phyloP scores from a whole-genome alignment of 305 asterid genomes.

The Fraxinus xanthoxyloides region DNA sequence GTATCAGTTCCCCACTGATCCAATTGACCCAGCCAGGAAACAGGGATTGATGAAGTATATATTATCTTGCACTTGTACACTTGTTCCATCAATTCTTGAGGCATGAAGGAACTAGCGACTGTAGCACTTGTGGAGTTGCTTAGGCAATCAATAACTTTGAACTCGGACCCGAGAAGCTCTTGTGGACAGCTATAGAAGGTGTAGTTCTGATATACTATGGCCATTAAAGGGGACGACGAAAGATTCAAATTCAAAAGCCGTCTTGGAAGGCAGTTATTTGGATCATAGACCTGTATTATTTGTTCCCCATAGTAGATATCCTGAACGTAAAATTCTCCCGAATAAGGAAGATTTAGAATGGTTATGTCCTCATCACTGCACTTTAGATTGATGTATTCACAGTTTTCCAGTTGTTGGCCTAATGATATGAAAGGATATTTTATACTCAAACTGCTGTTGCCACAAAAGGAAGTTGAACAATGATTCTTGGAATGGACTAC shows the following conservation, averaged over 20 bases:
- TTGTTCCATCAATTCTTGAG: constrained; percentile 9
- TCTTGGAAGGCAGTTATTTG: constrained; percentile 32
- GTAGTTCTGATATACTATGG: constrained; percentile 20
- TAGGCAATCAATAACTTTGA: constrained; percentile 33
- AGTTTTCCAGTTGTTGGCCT: constrained; percentile 22
- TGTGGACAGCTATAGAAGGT: constrained; percentile 39
- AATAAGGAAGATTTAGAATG: constrained; percentile 28
- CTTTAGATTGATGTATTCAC: constrained; percentile 30
- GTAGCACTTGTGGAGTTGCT: constrained; percentile 42
- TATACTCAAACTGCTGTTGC: constrained; percentile 14
- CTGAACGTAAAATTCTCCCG: constrained; percentile 33
- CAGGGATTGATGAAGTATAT: constrained; percentile 26
- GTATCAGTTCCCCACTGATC: constrained; percentile 12
- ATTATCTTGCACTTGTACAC: constrained; percentile 29
- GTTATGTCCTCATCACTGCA: neutral
- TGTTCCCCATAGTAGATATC: constrained; percentile 29
- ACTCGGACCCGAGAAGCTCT: neutral
- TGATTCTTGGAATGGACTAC: constrained; percentile 17
- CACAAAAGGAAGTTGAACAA: constrained; percentile 28
- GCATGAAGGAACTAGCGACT: constrained; percentile 21
- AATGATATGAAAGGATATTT: constrained; percentile 35
- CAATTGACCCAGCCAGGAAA: constrained; percentile 8
- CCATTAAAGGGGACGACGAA: constrained; percentile 29
- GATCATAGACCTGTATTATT: constrained; percentile 32
- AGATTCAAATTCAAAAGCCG: constrained; percentile 31